Evolutionary conservation across 306 rosid genomes (phyloP).

Genomic region (Sicyos edulis): DNA sequence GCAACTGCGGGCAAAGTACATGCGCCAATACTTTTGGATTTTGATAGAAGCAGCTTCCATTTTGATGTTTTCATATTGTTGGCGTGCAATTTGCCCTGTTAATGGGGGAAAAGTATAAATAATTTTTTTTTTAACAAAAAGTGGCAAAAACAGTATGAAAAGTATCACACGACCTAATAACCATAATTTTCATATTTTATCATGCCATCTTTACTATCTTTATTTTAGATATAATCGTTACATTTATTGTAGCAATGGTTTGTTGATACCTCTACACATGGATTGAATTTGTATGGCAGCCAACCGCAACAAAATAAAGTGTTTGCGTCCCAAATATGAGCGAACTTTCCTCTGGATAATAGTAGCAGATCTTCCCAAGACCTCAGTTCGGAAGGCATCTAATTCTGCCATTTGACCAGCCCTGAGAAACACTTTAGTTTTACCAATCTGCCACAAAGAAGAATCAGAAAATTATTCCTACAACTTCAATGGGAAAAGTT

Average conservation of each 20-base stretch:
- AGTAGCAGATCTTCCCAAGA: conserved; percentile 71
- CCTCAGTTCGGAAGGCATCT: conserved; percentile 73
- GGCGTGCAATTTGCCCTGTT: conserved; percentile 64
- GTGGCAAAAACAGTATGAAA: background rate
- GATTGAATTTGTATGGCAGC: conserved; percentile 62
- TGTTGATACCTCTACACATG: conserved; percentile 51
- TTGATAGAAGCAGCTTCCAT: conserved; percentile 68
- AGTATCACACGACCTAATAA: background rate
- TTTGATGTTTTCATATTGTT: conserved; percentile 51
- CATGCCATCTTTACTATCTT: background rate
- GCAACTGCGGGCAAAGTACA: conserved; percentile 34
- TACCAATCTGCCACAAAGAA: conserved; percentile 63
- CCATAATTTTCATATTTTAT: background rate
- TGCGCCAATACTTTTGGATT: conserved; percentile 67
- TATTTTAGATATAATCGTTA: background rate
- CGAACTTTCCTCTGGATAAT: conserved; percentile 61
- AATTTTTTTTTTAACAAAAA: background rate
- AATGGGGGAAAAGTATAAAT: conserved; percentile 13
- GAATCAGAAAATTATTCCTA: conserved; percentile 18
- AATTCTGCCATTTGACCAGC: conserved; percentile 99
- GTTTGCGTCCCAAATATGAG: conserved; percentile 42
- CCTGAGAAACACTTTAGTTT: conserved; percentile 88
- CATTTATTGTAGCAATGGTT: background rate
- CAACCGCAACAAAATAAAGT: conserved; percentile 35
- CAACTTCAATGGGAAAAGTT: conserved; percentile 1